Evolutionary conservation across 2,329 filamentous ascomycete genomes (phyloP).

Genomic region (Akanthomyces uredinophilus): DNA sequence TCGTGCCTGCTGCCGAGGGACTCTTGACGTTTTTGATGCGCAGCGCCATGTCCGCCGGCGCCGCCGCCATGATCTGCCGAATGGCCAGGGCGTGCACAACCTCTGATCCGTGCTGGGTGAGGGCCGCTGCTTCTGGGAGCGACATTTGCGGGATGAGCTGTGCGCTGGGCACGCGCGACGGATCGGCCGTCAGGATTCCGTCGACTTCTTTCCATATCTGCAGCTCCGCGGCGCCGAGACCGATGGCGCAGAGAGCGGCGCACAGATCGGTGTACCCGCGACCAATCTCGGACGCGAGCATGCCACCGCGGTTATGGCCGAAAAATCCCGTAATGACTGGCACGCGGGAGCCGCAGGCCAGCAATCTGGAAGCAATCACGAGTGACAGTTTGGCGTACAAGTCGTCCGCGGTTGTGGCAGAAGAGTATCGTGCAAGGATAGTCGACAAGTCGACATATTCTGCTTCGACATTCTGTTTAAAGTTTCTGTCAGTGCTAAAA

Average conservation of each 20-base stretch:
- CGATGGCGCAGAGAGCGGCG: slow-evolving; percentile 1
- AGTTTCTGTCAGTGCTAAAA: not conserved
- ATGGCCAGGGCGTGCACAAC: slow-evolving; percentile 98
- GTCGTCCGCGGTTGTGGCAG: not conserved
- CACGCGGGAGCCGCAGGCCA: not conserved
- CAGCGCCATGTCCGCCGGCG: slow-evolving; percentile 71
- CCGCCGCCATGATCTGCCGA: slow-evolving; percentile 86
- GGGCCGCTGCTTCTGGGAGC: slow-evolving; percentile 86
- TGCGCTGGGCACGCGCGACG: slow-evolving; percentile 88
- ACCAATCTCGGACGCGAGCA: slow-evolving; percentile 3
- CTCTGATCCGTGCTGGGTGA: slow-evolving; percentile 91
- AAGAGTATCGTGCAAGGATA: not conserved
- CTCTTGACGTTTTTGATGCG: slow-evolving; percentile 91
- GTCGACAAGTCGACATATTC: not conserved
- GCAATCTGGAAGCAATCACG: not conserved
- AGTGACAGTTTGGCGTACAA: not conserved
- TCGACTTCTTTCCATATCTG: slow-evolving; percentile 83
- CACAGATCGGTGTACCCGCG: slow-evolving; percentile 9
- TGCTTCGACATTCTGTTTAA: not conserved
- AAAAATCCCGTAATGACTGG: slow-evolving; percentile 9
- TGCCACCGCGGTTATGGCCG: not conserved
- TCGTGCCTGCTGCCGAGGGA: slow-evolving; percentile 69
- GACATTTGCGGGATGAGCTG: slow-evolving; percentile 79
- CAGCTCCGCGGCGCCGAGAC: not conserved
- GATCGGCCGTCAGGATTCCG: slow-evolving; percentile 81